A percentile compares a stretch with the other conserved stretches of the same genome.
These are phyloP conservation scores for Crithidia sp. DNA, from an alignment of 208 protist genomes.

Conservation along the genomic window DNA sequence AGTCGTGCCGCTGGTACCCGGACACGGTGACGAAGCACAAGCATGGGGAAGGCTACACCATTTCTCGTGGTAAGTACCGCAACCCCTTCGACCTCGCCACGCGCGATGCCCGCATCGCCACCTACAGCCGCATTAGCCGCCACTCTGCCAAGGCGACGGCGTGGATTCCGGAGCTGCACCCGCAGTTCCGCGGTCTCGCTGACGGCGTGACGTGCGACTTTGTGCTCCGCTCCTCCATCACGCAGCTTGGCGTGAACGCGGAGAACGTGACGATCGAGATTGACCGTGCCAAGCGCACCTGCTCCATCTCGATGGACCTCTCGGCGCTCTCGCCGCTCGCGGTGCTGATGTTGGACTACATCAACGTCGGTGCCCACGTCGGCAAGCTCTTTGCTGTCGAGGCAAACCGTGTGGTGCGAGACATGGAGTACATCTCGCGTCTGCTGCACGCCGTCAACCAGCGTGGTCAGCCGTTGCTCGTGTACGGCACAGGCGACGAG, in stretches of 20 bases:
- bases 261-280: conserved; percentile 68
- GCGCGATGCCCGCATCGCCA: conserved; percentile 60
- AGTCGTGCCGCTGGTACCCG: conserved; percentile 83
- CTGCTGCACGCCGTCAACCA: conserved; percentile 74
- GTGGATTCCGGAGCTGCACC: conserved; percentile 53
- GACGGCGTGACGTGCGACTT: conserved; percentile 73
- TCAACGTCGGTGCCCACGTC: conserved; percentile 70
- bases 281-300: conserved; percentile 37
- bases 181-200: conserved; percentile 82
- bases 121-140: conserved; percentile 40
- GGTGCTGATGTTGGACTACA: conserved; percentile 87
- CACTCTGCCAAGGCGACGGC: conserved; percentile 44
- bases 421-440: conserved; percentile 80
- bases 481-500: conserved; percentile 69
- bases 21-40: conserved; percentile 78
- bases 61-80: conserved; percentile 65
- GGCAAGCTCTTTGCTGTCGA: conserved; percentile 92
- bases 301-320: conserved; percentile 64
- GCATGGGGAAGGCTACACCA: conserved; percentile 62
- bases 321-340: conserved; percentile 81
- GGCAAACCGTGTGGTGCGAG: conserved; percentile 66
- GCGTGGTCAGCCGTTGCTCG: conserved; percentile 71
- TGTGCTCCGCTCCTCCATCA: conserved; percentile 86
- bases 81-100: conserved; percentile 85
- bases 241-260: conserved; percentile 90